Base-by-base conservation (phyloP, 257 asterid species). In the Prunella vulgaris region DNA sequence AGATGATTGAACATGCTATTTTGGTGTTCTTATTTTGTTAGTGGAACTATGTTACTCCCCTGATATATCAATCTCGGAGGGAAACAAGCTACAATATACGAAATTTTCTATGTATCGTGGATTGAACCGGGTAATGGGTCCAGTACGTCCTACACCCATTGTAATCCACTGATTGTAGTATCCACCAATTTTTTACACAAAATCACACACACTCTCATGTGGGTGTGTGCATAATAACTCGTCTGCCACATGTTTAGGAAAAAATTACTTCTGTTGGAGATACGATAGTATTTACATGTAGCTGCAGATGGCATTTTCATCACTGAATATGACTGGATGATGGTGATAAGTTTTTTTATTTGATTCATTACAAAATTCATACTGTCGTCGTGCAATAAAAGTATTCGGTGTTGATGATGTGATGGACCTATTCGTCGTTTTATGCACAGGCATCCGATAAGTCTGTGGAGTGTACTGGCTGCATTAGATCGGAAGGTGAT, bases 401-500 rank as follows among this genome's bases (percentile, higher is more conserved):
- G 10, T 1, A 35, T 30, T 0, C 28, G 7, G 20, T 53, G 60
- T 3, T 53, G 2, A 18, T 18, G 32, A 40, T 54, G 15, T 21
- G 59, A 32, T 17, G n/a, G 37, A 32, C 37, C 1, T 32, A 32
- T 51, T 72, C n/a, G 38, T 70, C 25, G 7, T 79, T 38, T 63
- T 3, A 25, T 61, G 13, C 17, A 42, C 53, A 92, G 98, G 92
- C 97, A 58, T 83, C 92, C 22, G 98, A 92, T 78, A 86, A 80
- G 73, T 73, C 37, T 3, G 88, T 64, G 82, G 86, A 85, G 62
- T 76, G 75, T 32, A 83, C 90, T 0, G 98, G 98, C 17, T 72
- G 80, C 62, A 77, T 90, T 61, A 86, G 81, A 79, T 92, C 98
- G 0, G 95, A 90, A 82, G 97, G 96, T 7, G 98, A 92, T 68